Evolutionary conservation across 2,329 filamentous ascomycete genomes (phyloP), one percentile per base, ranked within the genome.

Genomic region (Fusarium transvaalense): DNA sequence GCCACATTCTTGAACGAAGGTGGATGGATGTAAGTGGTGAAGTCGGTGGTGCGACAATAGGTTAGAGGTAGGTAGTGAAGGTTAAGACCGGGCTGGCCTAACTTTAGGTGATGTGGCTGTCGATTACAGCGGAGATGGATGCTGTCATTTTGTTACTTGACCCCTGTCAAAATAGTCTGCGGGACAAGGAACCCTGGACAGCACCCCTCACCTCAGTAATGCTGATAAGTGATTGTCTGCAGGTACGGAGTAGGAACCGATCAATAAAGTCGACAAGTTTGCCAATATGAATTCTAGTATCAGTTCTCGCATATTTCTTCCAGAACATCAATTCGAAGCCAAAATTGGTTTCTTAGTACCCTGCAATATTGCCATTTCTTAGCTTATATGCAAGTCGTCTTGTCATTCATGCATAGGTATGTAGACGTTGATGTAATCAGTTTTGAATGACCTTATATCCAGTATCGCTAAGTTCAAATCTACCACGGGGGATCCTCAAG

Each of bases 401-500:
- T 15, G 23, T 15, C 27, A 27, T 51, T 51, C 23, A 51, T 29
- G 31, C 34, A 35, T 17, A 35, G n/a, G n/a, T n/a, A 48, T 13
- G 32, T 25, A 17, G 19, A 25, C 27, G 10, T 34, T 25, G 29
- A 35, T 34, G 21, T 35, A 48, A 25, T n/a, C 21, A 51, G 13
- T 51, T 45, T 31, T 21, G n/a, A 38, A 38, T 51, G 23, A 19
- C n/a, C 14, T 55, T 37, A 19, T 48, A 19, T 17, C 52, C 29
- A 38, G 32, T 43, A 47, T 54, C 25, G 41, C 42, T 37, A 21
- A n/a, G 37, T 21, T 27, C n/a, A 32, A 43, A 35, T 9, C 67
- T 83, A 88, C 93, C 93, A 97, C 19, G 87, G 85, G 10, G 93
- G 94, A 82, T 97, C 91, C 76, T 92, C 89, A 66, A 91, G 81